Evolutionary conservation across 257 asterid species (phyloP), one percentile per base, ranked within the genome.

Genomic region (Plantago elongata): DNA sequence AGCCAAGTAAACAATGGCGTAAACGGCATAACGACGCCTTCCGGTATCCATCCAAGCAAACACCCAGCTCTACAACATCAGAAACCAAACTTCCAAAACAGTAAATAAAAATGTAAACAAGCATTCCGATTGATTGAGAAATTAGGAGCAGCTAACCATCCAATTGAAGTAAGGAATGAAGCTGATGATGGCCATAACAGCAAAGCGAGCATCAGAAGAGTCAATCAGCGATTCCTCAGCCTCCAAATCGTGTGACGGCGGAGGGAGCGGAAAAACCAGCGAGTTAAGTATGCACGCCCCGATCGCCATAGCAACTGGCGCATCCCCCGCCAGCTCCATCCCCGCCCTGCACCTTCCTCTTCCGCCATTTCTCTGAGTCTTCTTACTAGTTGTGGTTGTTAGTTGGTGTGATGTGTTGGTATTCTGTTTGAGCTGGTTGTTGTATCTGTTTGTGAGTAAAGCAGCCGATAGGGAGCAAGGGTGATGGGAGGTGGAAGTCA

Each of bases 21-120:
- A 92, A 49, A 92, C 87, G 73, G 84, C 93, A 69, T 92, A 92
- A 14, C 96, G 89, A 69, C 64, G 78, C 45, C 77, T 86, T 51
- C 85, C 91, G 1, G 97, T 89, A 72, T 89, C 99, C 91, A 92
- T 18, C 99, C 96, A 92, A 15, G 99, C 99, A 76, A 92, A 92
- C 69, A 92, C 83, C 99, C 99, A 92, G 72, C 96, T 89, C 97
- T 92, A 70, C 64, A 59, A 17, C 27, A 60, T 22, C 29, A 65
- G 17, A 55, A 14, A 37, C 10, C 52, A n/a, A 51, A 40, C 27
- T 22, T 22, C 27, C 27, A 22, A 15, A 38, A 15, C 29, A 61
- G 54, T 13, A 44, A 54, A 49, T 5, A 11, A 10, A 49, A 56
- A 22, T 3, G 15, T 9, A 22, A 22, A 22, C 2, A 22, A 22